Evolutionary conservation across 306 rosid genomes (phyloP).

Genomic region (Canavalia ensiformis): DNA sequence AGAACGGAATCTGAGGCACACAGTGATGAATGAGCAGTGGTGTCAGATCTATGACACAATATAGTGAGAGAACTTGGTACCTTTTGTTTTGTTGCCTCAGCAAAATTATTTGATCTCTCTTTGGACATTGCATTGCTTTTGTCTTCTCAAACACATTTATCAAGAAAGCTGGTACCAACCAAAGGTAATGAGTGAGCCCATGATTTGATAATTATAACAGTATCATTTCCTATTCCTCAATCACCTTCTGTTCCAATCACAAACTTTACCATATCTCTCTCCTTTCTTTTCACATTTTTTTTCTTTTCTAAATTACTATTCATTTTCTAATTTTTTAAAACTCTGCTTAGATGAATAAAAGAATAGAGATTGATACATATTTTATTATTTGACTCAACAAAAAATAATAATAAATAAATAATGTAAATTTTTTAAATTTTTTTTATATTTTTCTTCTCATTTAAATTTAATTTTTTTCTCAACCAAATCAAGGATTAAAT

Average conservation of each 20-base stretch:
- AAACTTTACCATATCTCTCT: constrained; percentile 10
- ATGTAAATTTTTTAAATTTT: too few relatives aligned
- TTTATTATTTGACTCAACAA: too few relatives aligned
- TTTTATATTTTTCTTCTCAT: too few relatives aligned
- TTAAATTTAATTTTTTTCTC: too few relatives aligned
- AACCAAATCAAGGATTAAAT: background rate
- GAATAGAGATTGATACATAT: too few relatives aligned
- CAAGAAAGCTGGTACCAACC: constrained; percentile 72
- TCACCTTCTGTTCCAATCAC: constrained; percentile 47
- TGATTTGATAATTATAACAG: constrained; percentile 55
- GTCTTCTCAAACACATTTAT: constrained; percentile 71
- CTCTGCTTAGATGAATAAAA: too few relatives aligned
- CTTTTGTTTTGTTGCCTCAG: constrained; percentile 60
- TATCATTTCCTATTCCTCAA: constrained; percentile 48
- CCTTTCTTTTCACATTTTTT: background rate
- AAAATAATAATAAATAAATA: too few relatives aligned
- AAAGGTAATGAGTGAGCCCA: constrained; percentile 51
- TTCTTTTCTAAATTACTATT: background rate
- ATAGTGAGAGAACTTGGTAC: constrained; percentile 58
- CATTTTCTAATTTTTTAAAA: background rate
- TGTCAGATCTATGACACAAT: constrained; percentile 66
- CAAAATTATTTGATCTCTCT: constrained; percentile 53
- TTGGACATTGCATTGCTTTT: constrained; percentile 74
- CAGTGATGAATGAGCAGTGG: constrained; percentile 38
- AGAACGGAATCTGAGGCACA: constrained; percentile 64